Percentiles rank a stretch among this genome's conserved stretches.
Evolutionary conservation across 2,329 filamentous ascomycete genomes (phyloP).

Genomic region (Pseudomassariella vexata): DNA sequence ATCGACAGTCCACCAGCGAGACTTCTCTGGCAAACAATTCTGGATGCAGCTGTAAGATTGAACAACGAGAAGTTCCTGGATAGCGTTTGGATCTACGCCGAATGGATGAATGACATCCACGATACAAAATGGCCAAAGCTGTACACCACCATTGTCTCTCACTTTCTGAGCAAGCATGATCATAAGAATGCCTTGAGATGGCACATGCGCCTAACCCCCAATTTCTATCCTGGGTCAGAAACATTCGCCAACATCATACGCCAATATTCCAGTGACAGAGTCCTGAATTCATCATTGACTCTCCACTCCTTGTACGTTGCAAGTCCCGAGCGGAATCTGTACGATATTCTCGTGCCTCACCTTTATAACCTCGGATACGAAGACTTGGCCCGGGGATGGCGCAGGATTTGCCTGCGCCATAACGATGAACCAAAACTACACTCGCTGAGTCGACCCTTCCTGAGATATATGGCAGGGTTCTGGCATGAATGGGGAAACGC

Average conservation of each 20-base stretch:
- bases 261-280: conserved; percentile 31
- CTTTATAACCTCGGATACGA: conserved; percentile 43
- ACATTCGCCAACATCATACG: conserved; percentile 36
- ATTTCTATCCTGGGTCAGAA: conserved; percentile 34
- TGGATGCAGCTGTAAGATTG: conserved; percentile 24
- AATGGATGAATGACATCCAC: conserved; percentile 34
- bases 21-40: conserved; percentile 24
- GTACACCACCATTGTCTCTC: conserved; percentile 40
- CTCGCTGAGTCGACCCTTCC: conserved; percentile 37
- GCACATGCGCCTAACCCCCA: conserved; percentile 39
- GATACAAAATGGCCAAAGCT: conserved; percentile 42
- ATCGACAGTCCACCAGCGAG: conserved; percentile 16
- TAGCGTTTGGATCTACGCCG: conserved; percentile 31
- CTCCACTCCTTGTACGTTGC: conserved; percentile 40
- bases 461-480: conserved; percentile 41
- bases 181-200: conserved; percentile 36
- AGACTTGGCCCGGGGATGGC: conserved; percentile 40
- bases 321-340: conserved; percentile 36
- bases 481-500: no score
- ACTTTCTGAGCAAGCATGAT: conserved; percentile 33
- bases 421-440: conserved; percentile 34
- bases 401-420: conserved; percentile 31
- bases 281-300: conserved; percentile 29
- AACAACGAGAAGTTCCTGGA: conserved; percentile 25
- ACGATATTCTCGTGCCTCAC: conserved; percentile 46